Base-by-base conservation (phyloP, 2,329 filamentous ascomycete species). In the Verticillium tricorpus region DNA sequence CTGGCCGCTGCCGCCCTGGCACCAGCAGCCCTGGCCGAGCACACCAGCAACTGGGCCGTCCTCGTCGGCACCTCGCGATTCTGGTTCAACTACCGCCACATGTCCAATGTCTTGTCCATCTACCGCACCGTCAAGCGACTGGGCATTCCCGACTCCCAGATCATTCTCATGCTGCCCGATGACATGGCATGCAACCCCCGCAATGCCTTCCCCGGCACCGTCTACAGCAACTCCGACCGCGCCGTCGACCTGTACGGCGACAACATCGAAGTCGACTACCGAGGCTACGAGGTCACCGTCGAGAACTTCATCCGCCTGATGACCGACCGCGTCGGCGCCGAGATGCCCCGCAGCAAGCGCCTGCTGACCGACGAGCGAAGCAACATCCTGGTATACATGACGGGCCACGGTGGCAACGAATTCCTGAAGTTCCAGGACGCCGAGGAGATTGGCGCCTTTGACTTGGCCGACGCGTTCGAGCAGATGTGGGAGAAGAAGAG, bases 401-500 rank as follows among this genome's bases (percentile, higher is more conserved):
- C 95, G 1, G 95, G 95, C 0, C 95, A 99, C 71, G 95, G 95
- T 35, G 95, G 95, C 19, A 97, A 98, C 73, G 93, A 97, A 77
- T 99, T 99, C 70, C 78, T 99, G 63, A 99, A 99, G 75, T 99
- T 99, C 71, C 95, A 99, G 76, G 95, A 99, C 69, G 92, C 93
- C 7, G 95, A 99, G 75, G 95, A 99, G 77, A 98, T 99, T 67
- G 93, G 92, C 61, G 93, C 93, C 0, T 97, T 96, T 74, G 95
- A 99, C 77, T 80, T 99, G 62, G 95, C 96, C 5, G 92, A 99
- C 76, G 95, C 95, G 0, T 98, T 99, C 74, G 93, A 96, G 77
- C 94, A 99, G 81, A 99, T 99, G 95, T 97, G 93, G 91, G 95
- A 99, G 83, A 99, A 99, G 87, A 96, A 96, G 80, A 89, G 95